phyloP scores from a whole-genome alignment of 352 stramenopile genomes.

The Pythium phragmiticola region DNA sequence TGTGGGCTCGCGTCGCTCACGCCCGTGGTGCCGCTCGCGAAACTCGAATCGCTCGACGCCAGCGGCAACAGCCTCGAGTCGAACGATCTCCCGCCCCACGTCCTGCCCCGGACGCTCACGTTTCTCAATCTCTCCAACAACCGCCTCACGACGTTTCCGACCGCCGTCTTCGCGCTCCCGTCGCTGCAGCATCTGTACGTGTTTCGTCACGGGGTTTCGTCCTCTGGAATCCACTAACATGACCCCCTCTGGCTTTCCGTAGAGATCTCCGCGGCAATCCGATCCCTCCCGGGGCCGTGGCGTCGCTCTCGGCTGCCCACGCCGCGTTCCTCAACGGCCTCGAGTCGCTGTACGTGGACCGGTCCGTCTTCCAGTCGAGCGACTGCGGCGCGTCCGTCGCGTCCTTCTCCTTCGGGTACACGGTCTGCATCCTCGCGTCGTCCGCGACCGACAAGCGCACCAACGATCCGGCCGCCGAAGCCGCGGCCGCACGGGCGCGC shows the following conservation, averaged over 20 bases:
- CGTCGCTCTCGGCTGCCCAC: conserved; percentile 7
- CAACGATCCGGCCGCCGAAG: background rate
- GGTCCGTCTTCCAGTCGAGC: conserved; percentile 10
- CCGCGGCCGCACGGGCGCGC: background rate
- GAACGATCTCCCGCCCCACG: background rate
- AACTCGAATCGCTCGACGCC: conserved; percentile 14
- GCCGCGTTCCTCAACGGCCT: conserved; percentile 20
- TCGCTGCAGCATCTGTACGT: conserved; percentile 21
- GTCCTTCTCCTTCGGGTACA: conserved; percentile 13
- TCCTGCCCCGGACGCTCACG: conserved; percentile 7
- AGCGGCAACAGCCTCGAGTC: conserved; percentile 17
- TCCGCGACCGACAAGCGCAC: background rate
- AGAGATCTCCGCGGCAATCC: conserved; percentile 23
- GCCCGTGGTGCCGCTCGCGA: background rate
- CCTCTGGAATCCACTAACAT: too few species aligned
- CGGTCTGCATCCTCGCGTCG: conserved; percentile 8
- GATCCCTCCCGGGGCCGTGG: conserved; percentile 2
- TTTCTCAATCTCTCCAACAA: conserved; percentile 22
- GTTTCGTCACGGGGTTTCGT: too few species aligned
- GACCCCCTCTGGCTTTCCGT: background rate
- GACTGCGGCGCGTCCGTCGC: conserved; percentile 10
- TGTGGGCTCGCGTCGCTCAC: conserved; percentile 15
- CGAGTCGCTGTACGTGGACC: conserved; percentile 10
- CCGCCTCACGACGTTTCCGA: conserved; percentile 10
- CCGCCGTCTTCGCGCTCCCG: conserved; percentile 13